Percentiles rank a stretch among this genome's conserved stretches.
Conservation (phyloP, 805 yeast species). For the Cyberlindnera euphorbiiphila region DNA sequence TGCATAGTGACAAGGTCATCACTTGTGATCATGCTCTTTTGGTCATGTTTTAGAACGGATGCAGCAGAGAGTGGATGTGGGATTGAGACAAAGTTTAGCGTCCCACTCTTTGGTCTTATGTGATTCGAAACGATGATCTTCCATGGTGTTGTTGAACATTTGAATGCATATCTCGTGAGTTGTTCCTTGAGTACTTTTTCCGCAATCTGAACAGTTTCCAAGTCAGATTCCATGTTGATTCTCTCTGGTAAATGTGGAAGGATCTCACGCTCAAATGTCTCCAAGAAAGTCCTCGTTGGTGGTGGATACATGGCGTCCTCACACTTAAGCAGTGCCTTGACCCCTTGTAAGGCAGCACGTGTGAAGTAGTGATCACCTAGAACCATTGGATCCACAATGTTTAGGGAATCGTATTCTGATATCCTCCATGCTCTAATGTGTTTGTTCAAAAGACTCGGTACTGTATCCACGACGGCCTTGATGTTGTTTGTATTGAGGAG, state of each 20-base stretch:
- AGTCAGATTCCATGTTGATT: conserved; percentile 7
- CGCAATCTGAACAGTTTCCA: conserved; percentile 2
- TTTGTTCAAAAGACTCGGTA: conserved; percentile 15
- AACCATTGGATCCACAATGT: conserved; percentile 18
- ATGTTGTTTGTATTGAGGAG: conserved; percentile 18
- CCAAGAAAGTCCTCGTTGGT: conserved; percentile 14
- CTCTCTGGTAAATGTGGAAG: conserved; percentile 9
- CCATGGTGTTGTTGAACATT: conserved; percentile 5
- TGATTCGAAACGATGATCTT: conserved; percentile 8
- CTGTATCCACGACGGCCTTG: conserved; percentile 9
- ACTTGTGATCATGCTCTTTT: conserved; percentile 9
- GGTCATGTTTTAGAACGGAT: conserved; percentile 14
- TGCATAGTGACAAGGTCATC: conserved; percentile 5
- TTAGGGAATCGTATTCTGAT: conserved; percentile 9
- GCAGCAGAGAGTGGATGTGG: conserved; percentile 22
- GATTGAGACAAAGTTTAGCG: conserved; percentile 14
- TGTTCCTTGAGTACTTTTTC: conserved; percentile 9
- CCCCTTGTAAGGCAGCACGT: conserved; percentile 6
- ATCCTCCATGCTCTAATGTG: conserved; percentile 14
- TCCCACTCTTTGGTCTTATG: background rate
- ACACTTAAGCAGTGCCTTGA: conserved; percentile 13
- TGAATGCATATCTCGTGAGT: conserved; percentile 1
- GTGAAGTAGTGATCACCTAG: conserved; percentile 20
- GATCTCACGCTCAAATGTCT: conserved; percentile 12
- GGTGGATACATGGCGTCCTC: conserved; percentile 13